Evolutionary conservation across 2,329 filamentous ascomycete species (phyloP).

Genomic region (Trichophyton benhamiae): DNA sequence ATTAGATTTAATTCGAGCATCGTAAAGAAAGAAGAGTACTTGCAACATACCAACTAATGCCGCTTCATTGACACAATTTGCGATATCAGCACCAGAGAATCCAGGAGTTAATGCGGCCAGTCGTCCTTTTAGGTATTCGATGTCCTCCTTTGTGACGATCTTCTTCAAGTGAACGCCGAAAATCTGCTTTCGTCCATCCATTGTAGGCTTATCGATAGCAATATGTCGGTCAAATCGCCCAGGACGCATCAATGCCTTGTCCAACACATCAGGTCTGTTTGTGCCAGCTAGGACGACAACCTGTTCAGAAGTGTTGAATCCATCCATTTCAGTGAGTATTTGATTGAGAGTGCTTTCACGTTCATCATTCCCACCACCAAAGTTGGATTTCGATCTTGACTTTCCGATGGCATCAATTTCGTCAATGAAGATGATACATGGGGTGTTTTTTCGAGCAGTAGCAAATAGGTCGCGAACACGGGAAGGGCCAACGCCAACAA

Average conservation of each 20-base stretch:
- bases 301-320: slow-evolving; percentile 93
- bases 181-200: slow-evolving; percentile 92
- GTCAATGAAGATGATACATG: slow-evolving; percentile 99
- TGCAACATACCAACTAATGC: slow-evolving; percentile 70
- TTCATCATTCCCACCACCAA: slow-evolving; percentile 89
- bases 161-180: slow-evolving; percentile 90
- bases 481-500: slow-evolving; percentile 94
- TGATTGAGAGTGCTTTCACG: slow-evolving; percentile 95
- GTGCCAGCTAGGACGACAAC: slow-evolving; percentile 95
- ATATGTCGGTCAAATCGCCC: slow-evolving; percentile 97
- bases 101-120: slow-evolving; percentile 87
- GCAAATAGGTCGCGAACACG: slow-evolving; percentile 89
- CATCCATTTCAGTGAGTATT: slow-evolving; percentile 98
- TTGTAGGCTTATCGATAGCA: slow-evolving; percentile 84
- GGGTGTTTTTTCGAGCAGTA: slow-evolving; percentile 86
- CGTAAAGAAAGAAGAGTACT: neutral
- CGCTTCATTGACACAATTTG: slow-evolving; percentile 96
- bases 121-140: slow-evolving; percentile 76
- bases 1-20: slow-evolving; percentile 2
- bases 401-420: slow-evolving; percentile 97
- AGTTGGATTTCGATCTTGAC: slow-evolving; percentile 69
- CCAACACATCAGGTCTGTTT: slow-evolving; percentile 85
- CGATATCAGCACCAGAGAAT: slow-evolving; percentile 95
- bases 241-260: slow-evolving; percentile 90
- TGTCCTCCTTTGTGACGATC: slow-evolving; percentile 83